Base-by-base conservation (phyloP, 176 grass and related monocot genomes). In the Coix lacrymajobi region DNA sequence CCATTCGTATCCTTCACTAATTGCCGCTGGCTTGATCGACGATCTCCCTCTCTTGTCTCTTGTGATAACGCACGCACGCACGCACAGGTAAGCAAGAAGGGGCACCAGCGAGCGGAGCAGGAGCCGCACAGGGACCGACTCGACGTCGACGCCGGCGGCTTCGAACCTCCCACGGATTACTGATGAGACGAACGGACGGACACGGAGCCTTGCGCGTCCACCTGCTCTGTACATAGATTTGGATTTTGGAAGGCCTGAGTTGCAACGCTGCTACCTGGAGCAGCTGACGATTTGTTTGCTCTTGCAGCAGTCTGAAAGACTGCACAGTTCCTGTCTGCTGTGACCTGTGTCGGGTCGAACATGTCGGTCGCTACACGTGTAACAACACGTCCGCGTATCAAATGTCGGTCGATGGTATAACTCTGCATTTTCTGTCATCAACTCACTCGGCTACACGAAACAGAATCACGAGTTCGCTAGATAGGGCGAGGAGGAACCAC, bases 1-100 rank as follows among this genome's bases (percentile, higher is more conserved):
- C 22, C 54, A 25, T 20, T 34, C 9, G 20, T 24, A 31, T 17
- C 25, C 43, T 25, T 43, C 31, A 15, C 33, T 22, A 2, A 33
- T 64, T 6, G 25, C 39, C 38, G 19, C 29, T 17, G 13, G 8
- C 30, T 20, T 79, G 72, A 49, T 15, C 5, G 15, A 49, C 19
- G 46, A 49, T 49, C 15, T 49, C 46, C 3, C 4, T 49, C 46
- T 19, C 46, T 48, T 16, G 45, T 48, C 45, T 48, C 11, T 2
- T 49, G 17, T 52, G 6, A 48, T 7, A 0, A 24, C 8, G 24
- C n/a, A n/a, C n/a, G n/a, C n/a, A 68, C 4, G 15, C 11, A 15
- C 26, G 25, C 63, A n/a, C 28, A 96, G 93, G 88, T 92, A 81
- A 99, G 79, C 83, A 99, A 99, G 86, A 96, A 85, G 61, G 93